Evolutionary conservation across 139 green algal genomes (phyloP).

Genomic region (Haematococcus sp.): DNA sequence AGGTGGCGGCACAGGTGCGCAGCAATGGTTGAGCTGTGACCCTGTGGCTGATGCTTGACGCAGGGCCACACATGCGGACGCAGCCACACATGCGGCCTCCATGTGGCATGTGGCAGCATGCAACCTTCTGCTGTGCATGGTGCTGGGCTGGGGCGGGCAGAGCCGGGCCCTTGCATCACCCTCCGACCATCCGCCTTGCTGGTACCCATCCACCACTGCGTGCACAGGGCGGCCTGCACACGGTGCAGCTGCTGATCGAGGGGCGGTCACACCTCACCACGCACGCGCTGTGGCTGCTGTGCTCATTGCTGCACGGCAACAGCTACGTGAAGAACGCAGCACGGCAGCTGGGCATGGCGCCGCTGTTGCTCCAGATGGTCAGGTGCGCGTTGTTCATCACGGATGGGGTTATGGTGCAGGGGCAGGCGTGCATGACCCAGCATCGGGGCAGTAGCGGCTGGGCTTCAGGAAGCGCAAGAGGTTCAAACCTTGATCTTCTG

Average conservation of each 20-base stretch:
- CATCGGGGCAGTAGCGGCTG: too few relatives aligned
- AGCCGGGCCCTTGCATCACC: too few relatives aligned
- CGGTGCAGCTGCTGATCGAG: neutral
- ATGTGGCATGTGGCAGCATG: neutral
- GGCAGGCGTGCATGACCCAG: too few relatives aligned
- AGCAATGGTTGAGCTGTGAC: neutral
- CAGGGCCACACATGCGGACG: neutral
- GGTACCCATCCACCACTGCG: too few relatives aligned
- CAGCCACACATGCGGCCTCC: neutral
- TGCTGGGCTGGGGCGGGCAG: too few relatives aligned
- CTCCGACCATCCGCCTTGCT: too few relatives aligned
- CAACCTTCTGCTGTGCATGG: too few relatives aligned
- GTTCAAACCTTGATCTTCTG: too few relatives aligned
- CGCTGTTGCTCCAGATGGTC: neutral
- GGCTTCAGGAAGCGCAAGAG: too few relatives aligned
- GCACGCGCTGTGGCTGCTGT: conserved; percentile 22
- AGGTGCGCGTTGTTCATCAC: too few relatives aligned
- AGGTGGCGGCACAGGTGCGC: conserved; percentile 43
- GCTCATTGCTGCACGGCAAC: conserved; percentile 33
- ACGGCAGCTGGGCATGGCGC: neutral
- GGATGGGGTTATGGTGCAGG: too few relatives aligned
- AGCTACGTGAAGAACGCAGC: conserved; percentile 55
- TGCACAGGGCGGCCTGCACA: conserved; percentile 4
- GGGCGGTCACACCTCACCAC: neutral
- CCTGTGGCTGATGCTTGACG: neutral